Conservation (phyloP, 2,329 filamentous ascomycete genomes). For the Alternaria conjuncta region DNA sequence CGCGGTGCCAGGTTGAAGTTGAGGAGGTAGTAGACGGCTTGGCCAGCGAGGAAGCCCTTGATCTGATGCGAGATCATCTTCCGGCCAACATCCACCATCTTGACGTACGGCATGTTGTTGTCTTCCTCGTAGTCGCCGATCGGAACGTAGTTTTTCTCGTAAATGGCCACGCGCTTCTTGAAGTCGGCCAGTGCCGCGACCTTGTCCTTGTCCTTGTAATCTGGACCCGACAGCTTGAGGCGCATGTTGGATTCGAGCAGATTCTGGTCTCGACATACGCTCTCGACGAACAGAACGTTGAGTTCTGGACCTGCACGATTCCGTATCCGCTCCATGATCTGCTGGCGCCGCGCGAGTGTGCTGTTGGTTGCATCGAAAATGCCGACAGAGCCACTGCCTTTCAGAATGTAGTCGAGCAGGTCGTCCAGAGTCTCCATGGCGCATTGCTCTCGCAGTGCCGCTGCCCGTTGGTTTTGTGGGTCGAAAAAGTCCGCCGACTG, state of each 20-base stretch:
- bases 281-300: conserved; percentile 94
- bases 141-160: conserved; percentile 92
- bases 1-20: conserved; percentile 96
- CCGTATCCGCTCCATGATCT: conserved; percentile 83
- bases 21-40: conserved; percentile 91
- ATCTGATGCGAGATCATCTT: conserved; percentile 92
- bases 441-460: conserved; percentile 86
- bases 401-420: conserved; percentile 84
- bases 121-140: conserved; percentile 90
- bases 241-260: conserved; percentile 96
- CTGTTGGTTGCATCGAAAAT: conserved; percentile 98
- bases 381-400: conserved; percentile 83
- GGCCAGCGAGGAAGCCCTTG: conserved; percentile 87
- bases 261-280: conserved; percentile 83
- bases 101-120: conserved; percentile 91
- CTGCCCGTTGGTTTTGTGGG: conserved; percentile 81
- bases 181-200: conserved; percentile 85
- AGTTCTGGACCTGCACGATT: conserved; percentile 81
- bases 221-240: conserved; percentile 90
- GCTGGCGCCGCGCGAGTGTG: conserved; percentile 82
- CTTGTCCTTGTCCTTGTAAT: conserved; percentile 95
- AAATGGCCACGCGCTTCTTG: conserved; percentile 87
- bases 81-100: conserved; percentile 96
- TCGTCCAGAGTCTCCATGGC: conserved; percentile 93
- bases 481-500: conserved; percentile 96